Conservation (phyloP, 306 rosid species). For the Citrullus mucosospermus region DNA sequence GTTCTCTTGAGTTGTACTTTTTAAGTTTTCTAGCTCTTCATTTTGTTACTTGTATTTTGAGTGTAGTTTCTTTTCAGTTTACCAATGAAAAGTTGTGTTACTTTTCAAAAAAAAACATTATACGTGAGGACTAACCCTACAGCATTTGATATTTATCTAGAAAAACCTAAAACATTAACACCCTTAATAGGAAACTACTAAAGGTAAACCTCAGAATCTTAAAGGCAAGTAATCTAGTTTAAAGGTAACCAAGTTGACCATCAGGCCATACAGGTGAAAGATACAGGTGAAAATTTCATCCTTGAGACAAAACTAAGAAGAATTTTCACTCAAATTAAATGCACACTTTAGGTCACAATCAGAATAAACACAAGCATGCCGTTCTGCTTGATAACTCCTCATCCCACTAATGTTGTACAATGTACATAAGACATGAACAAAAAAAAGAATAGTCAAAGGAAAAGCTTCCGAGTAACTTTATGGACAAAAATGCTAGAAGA, state of each 20-base stretch:
- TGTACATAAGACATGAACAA: not conserved
- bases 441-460: not conserved
- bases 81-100: too few relatives aligned
- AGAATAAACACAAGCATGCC: not conserved
- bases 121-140: not conserved
- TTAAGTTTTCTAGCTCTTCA: too few relatives aligned
- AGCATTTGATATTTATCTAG: not conserved
- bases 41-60: too few relatives aligned
- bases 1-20: too few relatives aligned
- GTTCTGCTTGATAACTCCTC: not conserved
- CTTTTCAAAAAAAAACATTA: not conserved
- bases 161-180: not conserved
- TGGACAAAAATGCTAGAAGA: not conserved
- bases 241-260: too few relatives aligned
- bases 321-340: too few relatives aligned
- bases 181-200: not conserved
- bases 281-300: too few relatives aligned
- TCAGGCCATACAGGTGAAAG: too few relatives aligned
- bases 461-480: not conserved
- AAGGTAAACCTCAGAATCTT: not conserved
- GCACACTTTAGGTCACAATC: too few relatives aligned
- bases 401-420: not conserved
- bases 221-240: not conserved
- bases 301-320: too few relatives aligned
- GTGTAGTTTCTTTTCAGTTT: too few relatives aligned